Evolutionary conservation across 352 stramenopile genomes (phyloP).

Genomic region (Globisporangium perplexum): DNA sequence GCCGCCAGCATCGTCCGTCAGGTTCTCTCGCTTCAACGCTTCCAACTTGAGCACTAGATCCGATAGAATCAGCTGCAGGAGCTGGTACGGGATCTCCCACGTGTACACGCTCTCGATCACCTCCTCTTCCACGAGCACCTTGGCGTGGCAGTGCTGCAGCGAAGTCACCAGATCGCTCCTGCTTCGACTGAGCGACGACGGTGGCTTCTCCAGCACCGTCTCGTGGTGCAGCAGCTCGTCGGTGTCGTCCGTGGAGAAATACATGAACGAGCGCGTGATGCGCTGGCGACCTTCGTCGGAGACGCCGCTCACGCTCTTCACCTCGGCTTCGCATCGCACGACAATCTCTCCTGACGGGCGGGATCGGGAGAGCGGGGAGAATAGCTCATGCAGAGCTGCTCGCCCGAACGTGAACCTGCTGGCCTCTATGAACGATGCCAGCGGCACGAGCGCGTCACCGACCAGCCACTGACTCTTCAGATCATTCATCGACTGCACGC

Average conservation of each 20-base stretch:
- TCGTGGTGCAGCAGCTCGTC: constrained; percentile 1
- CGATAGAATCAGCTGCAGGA: constrained; percentile 71
- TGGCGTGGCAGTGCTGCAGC: constrained; percentile 38
- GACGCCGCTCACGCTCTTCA: constrained; percentile 36
- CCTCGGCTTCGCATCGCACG: constrained; percentile 63
- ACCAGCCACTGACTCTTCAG: constrained; percentile 73
- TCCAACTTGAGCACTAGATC: constrained; percentile 72
- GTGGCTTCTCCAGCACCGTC: neutral
- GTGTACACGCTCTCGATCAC: constrained; percentile 87
- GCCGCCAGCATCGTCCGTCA: constrained; percentile 22
- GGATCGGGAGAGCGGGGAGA: constrained; percentile 55
- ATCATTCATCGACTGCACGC: constrained; percentile 45
- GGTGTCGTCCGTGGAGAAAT: constrained; percentile 37
- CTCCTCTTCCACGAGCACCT: constrained; percentile 82
- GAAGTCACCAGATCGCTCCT: constrained; percentile 34
- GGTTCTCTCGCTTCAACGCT: constrained; percentile 45
- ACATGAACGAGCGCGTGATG: constrained; percentile 77
- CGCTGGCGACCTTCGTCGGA: constrained; percentile 41
- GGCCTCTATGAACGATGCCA: constrained; percentile 42
- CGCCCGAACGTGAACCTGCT: constrained; percentile 18
- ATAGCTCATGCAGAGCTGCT: constrained; percentile 51
- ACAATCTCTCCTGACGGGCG: constrained; percentile 69
- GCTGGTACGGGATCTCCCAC: constrained; percentile 82
- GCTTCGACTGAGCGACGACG: constrained; percentile 14
- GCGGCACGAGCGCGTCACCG: constrained; percentile 44